Percentiles rank a stretch among this genome's conserved stretches.
These are phyloP conservation scores for Suhomyces choctaworum DNA, from an alignment of 1,139 yeast species.

Conservation along the genomic window DNA sequence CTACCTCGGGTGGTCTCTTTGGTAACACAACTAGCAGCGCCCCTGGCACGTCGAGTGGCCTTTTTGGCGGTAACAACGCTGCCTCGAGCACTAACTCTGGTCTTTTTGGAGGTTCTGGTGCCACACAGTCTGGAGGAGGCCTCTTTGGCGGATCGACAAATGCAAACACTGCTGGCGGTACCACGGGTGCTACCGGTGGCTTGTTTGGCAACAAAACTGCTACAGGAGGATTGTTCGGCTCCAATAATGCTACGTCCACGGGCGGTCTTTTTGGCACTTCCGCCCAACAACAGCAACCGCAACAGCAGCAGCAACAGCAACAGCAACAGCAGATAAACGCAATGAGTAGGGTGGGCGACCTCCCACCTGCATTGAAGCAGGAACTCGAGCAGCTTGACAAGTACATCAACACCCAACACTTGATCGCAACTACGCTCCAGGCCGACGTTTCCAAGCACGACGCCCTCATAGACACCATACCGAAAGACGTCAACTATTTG, in stretches of 20 bases:
- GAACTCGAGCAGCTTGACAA: constrained; percentile 79
- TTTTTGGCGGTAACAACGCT: constrained; percentile 13
- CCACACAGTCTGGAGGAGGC: constrained; percentile 9
- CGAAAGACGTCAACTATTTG: constrained; percentile 78
- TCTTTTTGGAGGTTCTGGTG: constrained; percentile 19
- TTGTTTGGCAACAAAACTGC: constrained; percentile 22
- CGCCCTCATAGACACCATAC: constrained; percentile 73
- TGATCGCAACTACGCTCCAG: constrained; percentile 76
- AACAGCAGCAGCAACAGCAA: constrained; percentile 32
- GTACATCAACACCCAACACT: constrained; percentile 80
- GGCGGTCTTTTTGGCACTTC: constrained; percentile 25
- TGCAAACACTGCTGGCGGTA: constrained; percentile 5
- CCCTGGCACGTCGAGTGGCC: constrained; percentile 13
- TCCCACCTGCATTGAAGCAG: constrained; percentile 72
- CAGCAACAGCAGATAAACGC: constrained; percentile 63
- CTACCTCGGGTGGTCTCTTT: constrained; percentile 26
- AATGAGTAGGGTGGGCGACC: constrained; percentile 82
- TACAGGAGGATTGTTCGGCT: constrained; percentile 27
- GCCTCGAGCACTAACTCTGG: constrained; percentile 19
- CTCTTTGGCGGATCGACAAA: constrained; percentile 13
- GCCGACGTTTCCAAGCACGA: constrained; percentile 65
- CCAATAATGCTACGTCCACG: constrained; percentile 7
- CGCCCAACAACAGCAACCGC: constrained; percentile 16
- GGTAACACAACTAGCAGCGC: constrained; percentile 19
- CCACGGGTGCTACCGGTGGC: constrained; percentile 16